Evolutionary conservation across 495 filamentous ascomycete species (phyloP), one percentile per base, ranked within the genome.

Genomic region (Penicillium soppii): DNA sequence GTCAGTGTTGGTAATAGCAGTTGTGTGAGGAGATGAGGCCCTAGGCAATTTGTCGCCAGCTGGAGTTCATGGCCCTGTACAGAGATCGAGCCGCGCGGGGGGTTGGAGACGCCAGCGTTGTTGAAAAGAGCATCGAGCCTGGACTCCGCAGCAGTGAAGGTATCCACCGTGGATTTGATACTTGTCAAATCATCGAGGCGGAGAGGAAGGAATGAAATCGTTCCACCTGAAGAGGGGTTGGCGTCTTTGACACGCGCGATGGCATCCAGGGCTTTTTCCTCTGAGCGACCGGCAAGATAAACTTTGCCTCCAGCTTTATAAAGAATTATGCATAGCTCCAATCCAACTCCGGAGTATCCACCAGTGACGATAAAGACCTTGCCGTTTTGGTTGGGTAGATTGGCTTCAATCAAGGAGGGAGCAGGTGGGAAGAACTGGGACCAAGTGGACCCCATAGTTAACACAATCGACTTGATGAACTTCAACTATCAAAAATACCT

Each of bases 111-210:
- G 5, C 80, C 82, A 0, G 81, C 80, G 52, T 84, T 82, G 53
- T 82, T 82, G 54, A 67, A 82, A 0, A 84, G 65, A 7, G 81
- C 72, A 47, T 84, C 74, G 0, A 84, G 68, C 9, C 69, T 53
- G 4, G 50, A 53, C 57, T 82, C 76, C 27, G 64, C 46, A 0
- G 49, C 39, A 6, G 61, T 56, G 55, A 82, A 77, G 4, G 52
- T 47, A 5, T 73, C 53, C 4, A 71, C 80, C 0, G 76, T 62
- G 0, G 66, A 22, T 49, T 75, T 76, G 52, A 85, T 76, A 8
- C 70, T 76, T 5, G 58, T 57, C 8, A 84, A 68, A 52, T 83
- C 77, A 21, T 68, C 57, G 0, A 84, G 73, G 5, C 74, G 58
- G 9, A 84, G 59, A 13, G 58, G 47, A 2, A 82, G 67, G 52